A percentile compares a stretch with the other conserved stretches of the same genome.
Conservation (phyloP, 1,284 basidiomycete species). For the Mycosarcoma maydis region DNA sequence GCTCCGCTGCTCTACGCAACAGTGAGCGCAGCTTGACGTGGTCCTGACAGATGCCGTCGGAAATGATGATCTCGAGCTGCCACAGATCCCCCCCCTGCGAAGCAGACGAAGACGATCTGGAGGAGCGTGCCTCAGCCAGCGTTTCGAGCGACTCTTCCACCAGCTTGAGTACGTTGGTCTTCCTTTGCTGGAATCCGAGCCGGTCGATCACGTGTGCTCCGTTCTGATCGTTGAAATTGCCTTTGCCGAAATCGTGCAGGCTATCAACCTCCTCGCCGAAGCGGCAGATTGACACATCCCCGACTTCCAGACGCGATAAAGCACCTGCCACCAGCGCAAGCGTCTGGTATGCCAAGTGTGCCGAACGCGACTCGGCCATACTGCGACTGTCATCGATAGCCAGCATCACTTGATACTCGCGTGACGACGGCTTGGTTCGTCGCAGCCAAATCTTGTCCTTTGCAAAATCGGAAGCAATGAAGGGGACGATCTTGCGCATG, state of each 20-base stretch:
- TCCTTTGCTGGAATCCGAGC: conserved; percentile 89
- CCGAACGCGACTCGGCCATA: conserved; percentile 92
- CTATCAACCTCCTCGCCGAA: conserved; percentile 90
- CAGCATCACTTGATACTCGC: conserved; percentile 95
- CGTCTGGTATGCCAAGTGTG: conserved; percentile 94
- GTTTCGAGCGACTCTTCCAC: conserved; percentile 83
- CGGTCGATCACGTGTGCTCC: conserved; percentile 80
- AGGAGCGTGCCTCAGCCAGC: conserved; percentile 77
- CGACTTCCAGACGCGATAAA: conserved; percentile 89
- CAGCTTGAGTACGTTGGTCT: conserved; percentile 86
- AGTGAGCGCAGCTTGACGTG: conserved; percentile 84
- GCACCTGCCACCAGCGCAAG: conserved; percentile 91
- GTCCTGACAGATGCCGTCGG: conserved; percentile 97
- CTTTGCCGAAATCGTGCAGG: conserved; percentile 77
- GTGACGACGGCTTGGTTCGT: conserved; percentile 87
- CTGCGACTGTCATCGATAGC: conserved; percentile 95
- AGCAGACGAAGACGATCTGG: conserved; percentile 69
- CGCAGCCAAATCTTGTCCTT: conserved; percentile 99
- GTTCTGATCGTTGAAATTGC: conserved; percentile 51
- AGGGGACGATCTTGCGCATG: conserved; percentile 99
- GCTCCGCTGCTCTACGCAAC: conserved; percentile 85
- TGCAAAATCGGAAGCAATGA: conserved; percentile 98
- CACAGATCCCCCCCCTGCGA: conserved; percentile 78
- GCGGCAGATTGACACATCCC: conserved; percentile 88
- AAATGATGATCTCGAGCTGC: conserved; percentile 98